Percentiles rank a stretch among this genome's conserved stretches.
phyloP scores from a whole-genome alignment of 1,284 basidiomycete genomes.

The Laetiporus sulphureus region DNA sequence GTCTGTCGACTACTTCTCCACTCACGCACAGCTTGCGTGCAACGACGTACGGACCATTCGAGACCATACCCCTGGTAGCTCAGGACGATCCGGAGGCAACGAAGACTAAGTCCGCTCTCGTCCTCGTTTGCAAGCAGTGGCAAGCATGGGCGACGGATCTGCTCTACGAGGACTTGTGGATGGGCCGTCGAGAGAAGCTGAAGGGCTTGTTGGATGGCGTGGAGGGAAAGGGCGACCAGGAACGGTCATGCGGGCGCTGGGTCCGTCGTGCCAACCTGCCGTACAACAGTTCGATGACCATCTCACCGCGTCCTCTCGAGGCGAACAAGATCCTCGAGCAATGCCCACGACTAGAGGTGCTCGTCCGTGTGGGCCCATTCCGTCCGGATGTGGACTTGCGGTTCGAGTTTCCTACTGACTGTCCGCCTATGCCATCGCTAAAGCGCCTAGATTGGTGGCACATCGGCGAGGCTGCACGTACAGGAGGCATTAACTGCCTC shows the following conservation, averaged over 20 bases:
- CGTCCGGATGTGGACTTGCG: constrained; percentile 23
- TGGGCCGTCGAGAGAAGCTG: constrained; percentile 24
- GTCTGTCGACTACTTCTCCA: constrained; percentile 21
- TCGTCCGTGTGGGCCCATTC: constrained; percentile 40
- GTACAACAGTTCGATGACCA: constrained; percentile 44
- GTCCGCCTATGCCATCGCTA: constrained; percentile 41
- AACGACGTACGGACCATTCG: constrained; percentile 22
- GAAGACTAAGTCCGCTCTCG: constrained; percentile 34
- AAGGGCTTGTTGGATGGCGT: constrained; percentile 26
- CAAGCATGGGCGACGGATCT: constrained; percentile 34
- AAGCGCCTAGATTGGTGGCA: constrained; percentile 67
- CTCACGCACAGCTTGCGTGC: constrained; percentile 15
- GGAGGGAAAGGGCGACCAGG: constrained; percentile 16
- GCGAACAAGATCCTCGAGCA: constrained; percentile 37
- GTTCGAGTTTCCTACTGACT: constrained; percentile 48
- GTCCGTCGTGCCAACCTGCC: constrained; percentile 53
- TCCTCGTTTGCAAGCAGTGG: constrained; percentile 54
- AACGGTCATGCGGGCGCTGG: constrained; percentile 30
- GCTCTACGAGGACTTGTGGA: constrained; percentile 48
- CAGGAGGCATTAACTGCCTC: constrained; percentile 62
- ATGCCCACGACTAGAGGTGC: constrained; percentile 46
- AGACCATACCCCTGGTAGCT: constrained; percentile 9
- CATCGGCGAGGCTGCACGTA: constrained; percentile 47
- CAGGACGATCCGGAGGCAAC: constrained; percentile 14
- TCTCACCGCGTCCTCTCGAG: constrained; percentile 23